These are phyloP conservation scores for Kuraishia hungarica DNA, from an alignment of 805 yeast genomes.

Conservation along the genomic window DNA sequence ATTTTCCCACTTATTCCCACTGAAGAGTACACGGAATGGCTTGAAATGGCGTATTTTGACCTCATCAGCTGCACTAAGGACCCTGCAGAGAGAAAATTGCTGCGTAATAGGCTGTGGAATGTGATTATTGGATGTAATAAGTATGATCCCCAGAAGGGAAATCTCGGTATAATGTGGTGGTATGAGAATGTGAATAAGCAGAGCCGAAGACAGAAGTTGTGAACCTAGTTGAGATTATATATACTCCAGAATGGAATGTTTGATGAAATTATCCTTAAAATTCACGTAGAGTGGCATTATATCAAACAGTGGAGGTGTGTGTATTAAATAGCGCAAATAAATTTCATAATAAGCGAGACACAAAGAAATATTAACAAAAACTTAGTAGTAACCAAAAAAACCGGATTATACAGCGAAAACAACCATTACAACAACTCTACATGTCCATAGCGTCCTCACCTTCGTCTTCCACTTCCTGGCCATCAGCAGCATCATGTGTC, in stretches of 20 bases:
- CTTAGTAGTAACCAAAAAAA: not conserved
- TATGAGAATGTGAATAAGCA: conserved; percentile 28
- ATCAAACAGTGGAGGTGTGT: not conserved
- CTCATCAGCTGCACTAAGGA: conserved; percentile 18
- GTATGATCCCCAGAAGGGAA: conserved; percentile 47
- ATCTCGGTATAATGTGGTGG: conserved; percentile 57
- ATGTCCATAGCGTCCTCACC: not conserved
- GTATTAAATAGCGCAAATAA: not conserved
- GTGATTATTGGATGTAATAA: conserved; percentile 40
- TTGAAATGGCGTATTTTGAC: conserved; percentile 30
- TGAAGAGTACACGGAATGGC: conserved; percentile 33
- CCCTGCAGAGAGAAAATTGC: conserved; percentile 26
- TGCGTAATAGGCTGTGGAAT: conserved; percentile 40
- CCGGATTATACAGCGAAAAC: not conserved
- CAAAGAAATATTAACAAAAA: no score
- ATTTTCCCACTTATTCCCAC: conserved; percentile 45
- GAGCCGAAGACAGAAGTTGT: not conserved
- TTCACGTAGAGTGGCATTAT: no score
- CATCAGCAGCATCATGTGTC: conserved; percentile 1
- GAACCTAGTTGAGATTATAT: no score
- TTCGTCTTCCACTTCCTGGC: not conserved
- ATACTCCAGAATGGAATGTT: no score
- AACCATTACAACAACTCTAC: not conserved
- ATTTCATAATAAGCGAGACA: not conserved
- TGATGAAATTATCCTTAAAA: no score